These are phyloP conservation scores for Gaultheria prostrata DNA, from an alignment of 148 eudicot genomes.

Conservation along the genomic window DNA sequence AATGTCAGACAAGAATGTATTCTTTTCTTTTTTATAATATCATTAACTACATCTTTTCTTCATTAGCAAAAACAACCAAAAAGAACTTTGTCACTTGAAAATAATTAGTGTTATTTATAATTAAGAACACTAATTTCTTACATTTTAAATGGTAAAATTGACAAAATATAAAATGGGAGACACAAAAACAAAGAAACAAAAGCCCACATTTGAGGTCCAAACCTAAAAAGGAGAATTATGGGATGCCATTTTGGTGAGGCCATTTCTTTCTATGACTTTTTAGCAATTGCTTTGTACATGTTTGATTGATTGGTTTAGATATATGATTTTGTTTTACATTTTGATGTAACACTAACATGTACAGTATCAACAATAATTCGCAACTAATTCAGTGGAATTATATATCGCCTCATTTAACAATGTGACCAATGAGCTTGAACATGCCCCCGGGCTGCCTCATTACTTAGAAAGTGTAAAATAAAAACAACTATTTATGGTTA, in stretches of 20 bases:
- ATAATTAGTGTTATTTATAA: no score
- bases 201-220: not conserved
- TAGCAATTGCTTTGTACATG: not conserved
- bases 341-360: no score
- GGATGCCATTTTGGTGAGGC: not conserved
- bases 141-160: not conserved
- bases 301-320: not conserved
- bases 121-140: no score
- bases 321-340: not conserved
- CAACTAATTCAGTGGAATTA: no score
- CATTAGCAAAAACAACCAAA: no score
- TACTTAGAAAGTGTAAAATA: not conserved
- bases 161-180: not conserved
- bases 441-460: not conserved
- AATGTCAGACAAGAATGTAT: no score
- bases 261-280: not conserved
- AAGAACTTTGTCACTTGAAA: no score
- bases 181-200: not conserved
- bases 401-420: not conserved
- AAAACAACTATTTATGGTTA: not conserved
- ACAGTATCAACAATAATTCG: no score
- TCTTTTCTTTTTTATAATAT: no score
- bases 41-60: no score
- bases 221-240: not conserved
- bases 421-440: not conserved